Conservation (phyloP, 202 grass and related monocot genomes). For the Carex sylvatica region DNA sequence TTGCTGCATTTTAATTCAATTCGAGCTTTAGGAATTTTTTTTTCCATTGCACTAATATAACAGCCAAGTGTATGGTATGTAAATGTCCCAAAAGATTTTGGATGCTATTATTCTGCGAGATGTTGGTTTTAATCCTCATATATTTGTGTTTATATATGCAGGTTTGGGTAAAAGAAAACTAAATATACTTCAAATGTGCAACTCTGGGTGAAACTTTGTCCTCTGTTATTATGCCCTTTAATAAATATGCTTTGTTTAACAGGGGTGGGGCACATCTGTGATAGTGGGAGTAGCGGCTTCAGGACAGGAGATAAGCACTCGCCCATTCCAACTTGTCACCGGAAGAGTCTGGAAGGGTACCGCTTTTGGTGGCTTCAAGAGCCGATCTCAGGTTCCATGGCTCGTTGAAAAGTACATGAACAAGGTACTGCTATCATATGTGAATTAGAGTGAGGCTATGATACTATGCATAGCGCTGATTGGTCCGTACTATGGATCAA, state of each 20-base stretch:
- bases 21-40: neutral
- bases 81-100: neutral
- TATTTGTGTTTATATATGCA: neutral
- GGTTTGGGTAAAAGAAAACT: neutral
- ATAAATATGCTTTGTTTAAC: neutral
- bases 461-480: too few species aligned
- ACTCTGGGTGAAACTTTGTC: neutral
- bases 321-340: conserved; percentile 92
- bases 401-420: conserved; percentile 98
- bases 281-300: conserved; percentile 90
- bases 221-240: neutral
- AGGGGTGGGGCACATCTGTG: conserved; percentile 99
- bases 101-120: neutral
- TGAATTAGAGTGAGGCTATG: neutral
- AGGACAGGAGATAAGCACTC: conserved; percentile 86
- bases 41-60: neutral
- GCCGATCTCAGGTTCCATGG: conserved; percentile 88
- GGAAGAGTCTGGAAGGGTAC: conserved; percentile 98
- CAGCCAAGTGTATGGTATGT: neutral
- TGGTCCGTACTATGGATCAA: too few species aligned
- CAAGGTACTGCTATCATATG: conserved; percentile 47
- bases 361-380: conserved; percentile 97
- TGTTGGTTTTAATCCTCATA: neutral
- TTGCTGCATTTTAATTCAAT: neutral
- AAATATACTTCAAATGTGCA: neutral